phyloP scores from a whole-genome alignment of 2,329 filamentous ascomycete species.

The Fonsecaea multimorphosa region DNA sequence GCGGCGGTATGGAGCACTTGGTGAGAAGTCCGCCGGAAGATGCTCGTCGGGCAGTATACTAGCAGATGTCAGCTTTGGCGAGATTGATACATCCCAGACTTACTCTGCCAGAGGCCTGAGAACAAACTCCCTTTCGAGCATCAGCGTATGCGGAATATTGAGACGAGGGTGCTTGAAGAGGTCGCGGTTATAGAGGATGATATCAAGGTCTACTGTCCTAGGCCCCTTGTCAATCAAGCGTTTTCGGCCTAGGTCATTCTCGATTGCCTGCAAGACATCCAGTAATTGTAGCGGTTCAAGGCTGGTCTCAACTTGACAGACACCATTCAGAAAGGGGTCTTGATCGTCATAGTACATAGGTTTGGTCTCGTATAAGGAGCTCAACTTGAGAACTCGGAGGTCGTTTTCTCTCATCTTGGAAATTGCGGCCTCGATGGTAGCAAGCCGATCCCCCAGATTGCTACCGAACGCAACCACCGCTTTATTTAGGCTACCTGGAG shows the following conservation, averaged over 20 bases:
- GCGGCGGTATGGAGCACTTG: conserved; percentile 10
- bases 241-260: conserved; percentile 75
- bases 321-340: conserved; percentile 86
- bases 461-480: conserved; percentile 90
- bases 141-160: conserved; percentile 81
- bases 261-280: conserved; percentile 81
- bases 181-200: conserved; percentile 78
- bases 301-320: conserved; percentile 76
- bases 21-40: conserved; percentile 20
- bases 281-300: conserved; percentile 77
- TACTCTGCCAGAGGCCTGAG: conserved; percentile 79
- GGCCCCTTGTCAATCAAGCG: conserved; percentile 93
- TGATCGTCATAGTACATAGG: conserved; percentile 97
- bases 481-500: conserved; percentile 12
- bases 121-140: conserved; percentile 92
- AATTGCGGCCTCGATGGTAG: conserved; percentile 84
- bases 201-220: conserved; percentile 91
- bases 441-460: conserved; percentile 83
- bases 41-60: conserved; percentile 34
- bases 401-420: conserved; percentile 73
- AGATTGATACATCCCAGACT: conserved; percentile 36
- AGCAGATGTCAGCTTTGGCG: conserved; percentile 15
- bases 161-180: conserved; percentile 72
- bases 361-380: conserved; percentile 89
- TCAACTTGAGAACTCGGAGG: conserved; percentile 79